Base-by-base conservation (phyloP, 1,284 basidiomycete species). In the Boletus sp. region DNA sequence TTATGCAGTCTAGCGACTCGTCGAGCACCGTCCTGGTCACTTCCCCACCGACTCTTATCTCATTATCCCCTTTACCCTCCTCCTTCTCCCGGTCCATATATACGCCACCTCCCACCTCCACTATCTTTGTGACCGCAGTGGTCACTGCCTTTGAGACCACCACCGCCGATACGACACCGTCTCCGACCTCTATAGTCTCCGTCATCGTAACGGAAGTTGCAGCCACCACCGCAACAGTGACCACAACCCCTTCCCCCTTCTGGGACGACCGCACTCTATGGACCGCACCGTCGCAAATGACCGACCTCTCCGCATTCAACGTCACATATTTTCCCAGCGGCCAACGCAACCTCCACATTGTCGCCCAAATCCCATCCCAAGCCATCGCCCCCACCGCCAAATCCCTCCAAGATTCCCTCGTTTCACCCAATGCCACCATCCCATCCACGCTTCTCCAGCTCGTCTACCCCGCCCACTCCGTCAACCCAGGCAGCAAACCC, bases 381-480 rank as follows among this genome's bases (percentile, higher is more conserved):
- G 70, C 71, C 4, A 65, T 61, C 26, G 63, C 58, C 12, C 48
- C 57, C 12, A 40, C 41, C 23, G 44, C 55, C n/a, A 50, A 44
- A 17, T 29, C 26, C 47, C 39, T 33, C 19, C 54, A 48, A 47
- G 37, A 17, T 8, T 29, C 48, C 27, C 4, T 39, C 22, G n/a
- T 17, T 20, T 29, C 45, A 17, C 8, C 41, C 20, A 36, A 50
- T 13, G 1, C 13, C 59, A 59, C 62, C 30, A 66, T 64, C 52
- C 39, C 54, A 5, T 61, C 59, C 26, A 68, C 78, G 1, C 58
- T 72, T 26, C 57, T 88, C 7, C 80, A 81, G 49, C 65, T 88
- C 19, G 66, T 80, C 53, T 88, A 84, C 57, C 85, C 84, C 3
- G 73, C 72, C 25, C 66, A 73, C 51, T 87, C 84, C 1, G 74